Conservation (phyloP, 2,329 filamentous ascomycete species). For the Fusarium albosuccineum region DNA sequence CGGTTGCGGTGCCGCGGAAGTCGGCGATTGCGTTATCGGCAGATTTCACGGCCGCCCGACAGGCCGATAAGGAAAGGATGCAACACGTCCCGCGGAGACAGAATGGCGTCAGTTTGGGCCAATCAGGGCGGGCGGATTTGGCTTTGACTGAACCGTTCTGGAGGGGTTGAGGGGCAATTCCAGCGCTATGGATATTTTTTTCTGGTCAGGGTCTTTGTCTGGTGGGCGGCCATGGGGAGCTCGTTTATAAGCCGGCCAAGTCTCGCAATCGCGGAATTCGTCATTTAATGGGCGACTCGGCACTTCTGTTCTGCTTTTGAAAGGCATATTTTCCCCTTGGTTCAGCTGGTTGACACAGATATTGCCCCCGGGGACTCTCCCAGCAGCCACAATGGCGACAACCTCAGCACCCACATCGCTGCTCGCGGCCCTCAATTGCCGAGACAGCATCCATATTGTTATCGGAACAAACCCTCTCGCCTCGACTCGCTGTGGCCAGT, state of each 20-base stretch:
- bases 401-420: conserved; percentile 59
- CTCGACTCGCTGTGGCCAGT: conserved; percentile 83
- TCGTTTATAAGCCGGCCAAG: conserved; percentile 36
- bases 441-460: conserved; percentile 82
- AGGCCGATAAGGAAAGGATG: conserved; percentile 40
- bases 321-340: not conserved
- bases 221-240: conserved; percentile 1
- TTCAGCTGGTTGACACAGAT: not conserved
- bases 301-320: not conserved
- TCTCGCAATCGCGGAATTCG: conserved; percentile 30
- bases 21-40: conserved; percentile 42
- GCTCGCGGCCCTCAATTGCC: conserved; percentile 79
- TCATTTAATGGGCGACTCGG: not conserved
- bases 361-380: not conserved
- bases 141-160: conserved; percentile 9
- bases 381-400: conserved; percentile 24
- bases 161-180: conserved; percentile 37
- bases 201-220: conserved; percentile 22
- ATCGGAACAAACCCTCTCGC: conserved; percentile 89
- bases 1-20: conserved; percentile 48
- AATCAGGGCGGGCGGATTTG: conserved; percentile 42
- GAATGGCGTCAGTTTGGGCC: conserved; percentile 53
- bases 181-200: conserved; percentile 26
- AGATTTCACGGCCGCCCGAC: conserved; percentile 37
- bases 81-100: conserved; percentile 29